phyloP scores from a whole-genome alignment of 805 yeast species.

The Cyberlindnera misumaiensis region DNA sequence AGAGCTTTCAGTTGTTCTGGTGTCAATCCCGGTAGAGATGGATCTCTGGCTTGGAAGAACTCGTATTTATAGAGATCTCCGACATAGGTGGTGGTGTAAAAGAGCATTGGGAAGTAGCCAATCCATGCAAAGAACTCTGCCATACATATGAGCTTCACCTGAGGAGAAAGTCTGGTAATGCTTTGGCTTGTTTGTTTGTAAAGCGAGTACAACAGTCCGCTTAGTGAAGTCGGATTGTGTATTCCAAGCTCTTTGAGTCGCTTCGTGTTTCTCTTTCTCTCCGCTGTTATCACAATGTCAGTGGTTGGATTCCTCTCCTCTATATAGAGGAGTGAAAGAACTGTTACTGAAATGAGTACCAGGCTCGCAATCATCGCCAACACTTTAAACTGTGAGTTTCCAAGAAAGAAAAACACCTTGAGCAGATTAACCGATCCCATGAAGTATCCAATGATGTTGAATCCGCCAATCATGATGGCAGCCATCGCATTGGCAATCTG shows the following conservation, averaged over 20 bases:
- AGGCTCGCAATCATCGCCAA: slow-evolving; percentile 36
- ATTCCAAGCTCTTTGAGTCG: slow-evolving; percentile 31
- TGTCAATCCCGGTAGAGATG: slow-evolving; percentile 30
- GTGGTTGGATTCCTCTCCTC: slow-evolving; percentile 43
- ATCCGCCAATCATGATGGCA: slow-evolving; percentile 53
- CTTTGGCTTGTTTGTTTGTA: slow-evolving; percentile 31
- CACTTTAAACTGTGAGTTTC: slow-evolving; percentile 45
- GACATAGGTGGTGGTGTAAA: slow-evolving; percentile 59
- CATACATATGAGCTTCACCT: slow-evolving; percentile 42
- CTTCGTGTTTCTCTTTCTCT: slow-evolving; percentile 28
- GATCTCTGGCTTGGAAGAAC: slow-evolving; percentile 27
- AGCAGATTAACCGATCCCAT: slow-evolving; percentile 43
- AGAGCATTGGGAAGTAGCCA: slow-evolving; percentile 60
- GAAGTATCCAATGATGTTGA: slow-evolving; percentile 51
- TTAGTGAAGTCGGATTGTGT: slow-evolving; percentile 21
- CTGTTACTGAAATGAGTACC: slow-evolving; percentile 34
- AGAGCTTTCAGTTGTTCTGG: slow-evolving; percentile 29
- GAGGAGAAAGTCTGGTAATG: slow-evolving; percentile 38
- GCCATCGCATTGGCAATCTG: slow-evolving; percentile 61
- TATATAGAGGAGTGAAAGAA: slow-evolving; percentile 25
- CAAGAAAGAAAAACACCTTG: slow-evolving; percentile 31
- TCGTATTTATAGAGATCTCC: slow-evolving; percentile 48
- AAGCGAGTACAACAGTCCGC: slow-evolving; percentile 16
- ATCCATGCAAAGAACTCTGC: slow-evolving; percentile 64
- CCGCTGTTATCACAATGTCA: slow-evolving; percentile 33